Evolutionary conservation across 2,329 filamentous ascomycete species (phyloP), one percentile per base, ranked within the genome.

Genomic region (Trematosphaeria pertusa): DNA sequence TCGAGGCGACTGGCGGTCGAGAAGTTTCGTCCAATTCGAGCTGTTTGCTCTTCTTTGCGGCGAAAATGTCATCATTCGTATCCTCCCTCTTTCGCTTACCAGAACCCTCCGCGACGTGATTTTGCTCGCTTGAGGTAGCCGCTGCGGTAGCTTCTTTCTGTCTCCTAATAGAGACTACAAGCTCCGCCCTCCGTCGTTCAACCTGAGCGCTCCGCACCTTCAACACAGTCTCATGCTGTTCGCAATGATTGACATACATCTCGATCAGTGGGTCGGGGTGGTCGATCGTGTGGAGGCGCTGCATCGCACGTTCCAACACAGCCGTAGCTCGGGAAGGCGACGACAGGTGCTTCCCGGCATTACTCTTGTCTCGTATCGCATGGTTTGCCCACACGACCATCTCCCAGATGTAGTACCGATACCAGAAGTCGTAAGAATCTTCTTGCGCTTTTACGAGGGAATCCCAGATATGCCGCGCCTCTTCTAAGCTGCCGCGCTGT

Each of bases 391-490:
- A 86, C n/a, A 80, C 75, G 47, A 88, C 80, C 80, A 97, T 87
- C 73, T 97, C 94, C 88, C 91, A 97, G 42, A 87, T 80, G 72
- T 97, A 97, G 72, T 91, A 97, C 33, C 87, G 85, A 44, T 92
- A 81, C 94, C 94, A 99, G 69, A 97, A 97, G 61, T 96, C 91
- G 65, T 92, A 91, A 59, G 86, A 92, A 59, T 91, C 84, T 21
- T 86, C 85, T 45, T 91, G 84, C 14, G 81, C 78, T n/a, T 83
- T 76, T 17, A 83, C 81, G 21, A 97, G 78, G 14, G 83, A 82
- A 55, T 88, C 85, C 85, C 90, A 97, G 37, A 88, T 83, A 12
- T 81, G 80, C 30, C 94, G 84, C 2, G 93, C 94, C 46, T 87
- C 87, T 15, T 90, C 84, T 41, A 89, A 77, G 31, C 89, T 87